phyloP scores from a whole-genome alignment of 208 protist species.

The Leishmania lainsoni region DNA sequence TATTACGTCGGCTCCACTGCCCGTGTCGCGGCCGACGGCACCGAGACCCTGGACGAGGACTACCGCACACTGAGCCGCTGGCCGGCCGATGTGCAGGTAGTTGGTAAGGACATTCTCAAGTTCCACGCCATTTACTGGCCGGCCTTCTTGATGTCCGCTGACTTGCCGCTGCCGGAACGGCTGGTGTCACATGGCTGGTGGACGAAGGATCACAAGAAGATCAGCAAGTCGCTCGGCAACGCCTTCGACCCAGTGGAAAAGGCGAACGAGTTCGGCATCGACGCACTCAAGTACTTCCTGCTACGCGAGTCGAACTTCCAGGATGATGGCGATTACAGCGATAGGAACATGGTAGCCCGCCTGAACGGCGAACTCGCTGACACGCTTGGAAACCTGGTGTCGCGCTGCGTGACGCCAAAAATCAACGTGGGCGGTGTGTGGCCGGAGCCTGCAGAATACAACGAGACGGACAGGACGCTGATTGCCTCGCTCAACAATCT shows the following conservation, averaged over 20 bases:
- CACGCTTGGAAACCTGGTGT: constrained; percentile 93
- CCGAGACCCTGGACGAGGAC: constrained; percentile 51
- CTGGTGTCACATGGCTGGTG: constrained; percentile 96
- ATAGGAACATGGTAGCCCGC: constrained; percentile 80
- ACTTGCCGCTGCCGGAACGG: constrained; percentile 90
- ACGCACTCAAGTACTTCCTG: constrained; percentile 96
- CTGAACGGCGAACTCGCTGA: constrained; percentile 95
- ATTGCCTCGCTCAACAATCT: constrained; percentile 69
- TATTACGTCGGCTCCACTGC: constrained; percentile 95
- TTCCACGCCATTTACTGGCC: constrained; percentile 99
- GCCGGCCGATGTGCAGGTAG: constrained; percentile 91
- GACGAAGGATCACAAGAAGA: constrained; percentile 96
- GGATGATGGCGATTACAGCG: constrained; percentile 96
- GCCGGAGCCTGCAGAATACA: constrained; percentile 74
- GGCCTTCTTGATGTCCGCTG: constrained; percentile 96
- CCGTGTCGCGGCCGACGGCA: constrained; percentile 42
- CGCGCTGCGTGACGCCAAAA: constrained; percentile 82
- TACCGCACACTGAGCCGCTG: constrained; percentile 53
- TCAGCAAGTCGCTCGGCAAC: constrained; percentile 98
- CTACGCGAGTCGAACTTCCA: constrained; percentile 94
- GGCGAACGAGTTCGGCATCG: constrained; percentile 83
- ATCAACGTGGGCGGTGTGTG: constrained; percentile 82
- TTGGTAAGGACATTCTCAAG: constrained; percentile 99
- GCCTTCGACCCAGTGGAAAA: constrained; percentile 93
- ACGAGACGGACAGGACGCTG: constrained; percentile 54